These are phyloP conservation scores for Paramecium sexaurelia DNA, from an alignment of 73 alveolate species.

Conservation along the genomic window DNA sequence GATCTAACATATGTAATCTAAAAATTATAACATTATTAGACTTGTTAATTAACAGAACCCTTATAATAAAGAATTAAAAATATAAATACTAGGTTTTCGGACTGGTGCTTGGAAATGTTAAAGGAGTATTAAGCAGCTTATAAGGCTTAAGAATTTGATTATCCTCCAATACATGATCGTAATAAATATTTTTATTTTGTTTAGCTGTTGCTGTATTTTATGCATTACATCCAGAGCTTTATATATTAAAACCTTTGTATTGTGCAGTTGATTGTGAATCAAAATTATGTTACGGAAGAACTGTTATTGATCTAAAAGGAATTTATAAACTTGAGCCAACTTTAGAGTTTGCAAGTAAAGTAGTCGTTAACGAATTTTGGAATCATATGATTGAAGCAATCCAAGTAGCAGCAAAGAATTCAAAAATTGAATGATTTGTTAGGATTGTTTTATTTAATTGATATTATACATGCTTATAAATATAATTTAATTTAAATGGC, in stretches of 20 bases:
- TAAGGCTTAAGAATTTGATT: conserved; percentile 37
- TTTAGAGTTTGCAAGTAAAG: background rate
- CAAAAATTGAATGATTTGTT: conserved; percentile 28
- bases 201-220: conserved; percentile 44
- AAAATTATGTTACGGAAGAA: conserved; percentile 34
- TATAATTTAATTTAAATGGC: background rate
- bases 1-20: background rate
- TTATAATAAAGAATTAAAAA: background rate
- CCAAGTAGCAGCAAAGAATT: background rate
- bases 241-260: background rate
- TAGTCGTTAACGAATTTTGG: conserved; percentile 22
- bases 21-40: background rate
- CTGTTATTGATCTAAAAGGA: conserved; percentile 21
- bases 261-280: background rate
- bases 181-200: background rate
- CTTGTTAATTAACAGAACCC: background rate
- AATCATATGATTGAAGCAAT: conserved; percentile 32
- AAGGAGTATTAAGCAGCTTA: conserved; percentile 12
- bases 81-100: conserved; percentile 11
- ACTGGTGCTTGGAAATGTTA: conserved; percentile 43
- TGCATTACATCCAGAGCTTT: conserved; percentile 46
- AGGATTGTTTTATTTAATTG: background rate
- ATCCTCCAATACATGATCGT: conserved; percentile 57
- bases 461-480: background rate
- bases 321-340: background rate